Base-by-base conservation (phyloP, 164 flowering plant species). In the Tetracentron sinense region DNA sequence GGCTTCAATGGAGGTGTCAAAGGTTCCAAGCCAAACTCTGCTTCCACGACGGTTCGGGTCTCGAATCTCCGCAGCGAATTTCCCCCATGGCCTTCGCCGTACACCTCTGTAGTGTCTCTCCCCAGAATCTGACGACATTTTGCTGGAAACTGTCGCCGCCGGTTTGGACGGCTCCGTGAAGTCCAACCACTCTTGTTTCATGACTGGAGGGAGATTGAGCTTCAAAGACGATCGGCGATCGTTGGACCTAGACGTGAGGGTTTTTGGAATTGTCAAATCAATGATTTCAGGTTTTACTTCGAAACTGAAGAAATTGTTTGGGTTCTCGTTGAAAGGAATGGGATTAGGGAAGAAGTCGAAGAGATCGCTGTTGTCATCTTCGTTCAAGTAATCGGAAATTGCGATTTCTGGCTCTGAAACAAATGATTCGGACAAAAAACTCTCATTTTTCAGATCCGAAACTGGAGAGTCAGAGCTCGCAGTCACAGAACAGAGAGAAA, bases 11-110 rank as follows among this genome's bases (percentile, higher is more conserved):
- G 83, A 78, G 5, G 75, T 72, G 28, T 79, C 83, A 61, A 57
- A 77, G 27, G 83, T 79, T 6, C 83, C 83, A 3, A 79, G 77
- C 83, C 83, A 79, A 55, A 79, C 74, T 51, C 80, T 58, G 50
- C 77, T 66, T 6, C 80, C 83, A 7, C 57, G 47, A 44, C 67
- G 65, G 25, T 54, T 70, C 11, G 83, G 78, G 35, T 79, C 80
- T 2, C 83, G 71, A 51, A 79, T 77, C 74, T 79, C 83, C 19
- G 80, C 83, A 10, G 83, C 80, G 69, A 67, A 79, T 59, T 79
- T 76, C 17, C 83, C 82, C 82, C 80, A 79, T 19, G 82, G 82
- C 51, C 82, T 54, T 54, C 54, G 73, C 28, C 83, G 30, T 17
- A 79, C 83, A 19, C 83, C 83, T 62, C 83, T 72, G 61, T 77